These are phyloP conservation scores for Ogataea pilisensis DNA, from an alignment of 805 yeast species.

Conservation along the genomic window DNA sequence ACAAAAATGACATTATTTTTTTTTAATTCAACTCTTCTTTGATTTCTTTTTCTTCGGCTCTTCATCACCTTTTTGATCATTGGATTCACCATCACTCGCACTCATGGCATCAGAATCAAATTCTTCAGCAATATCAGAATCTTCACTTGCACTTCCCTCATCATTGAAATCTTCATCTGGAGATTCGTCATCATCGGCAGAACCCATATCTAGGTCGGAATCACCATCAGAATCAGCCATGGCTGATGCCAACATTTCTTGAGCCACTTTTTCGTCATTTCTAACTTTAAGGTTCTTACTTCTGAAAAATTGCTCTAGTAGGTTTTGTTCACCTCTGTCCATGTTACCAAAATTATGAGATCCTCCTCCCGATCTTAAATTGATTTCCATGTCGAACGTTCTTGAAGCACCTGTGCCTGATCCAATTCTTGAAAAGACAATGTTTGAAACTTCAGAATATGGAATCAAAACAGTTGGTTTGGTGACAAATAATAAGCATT, in stretches of 20 bases:
- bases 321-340: slow-evolving; percentile 81
- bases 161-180: slow-evolving; percentile 86
- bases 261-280: slow-evolving; percentile 87
- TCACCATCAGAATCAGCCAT: slow-evolving; percentile 58
- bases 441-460: slow-evolving; percentile 68
- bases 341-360: slow-evolving; percentile 85
- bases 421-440: slow-evolving; percentile 87
- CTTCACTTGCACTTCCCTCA: slow-evolving; percentile 30
- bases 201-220: slow-evolving; percentile 55
- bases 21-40: slow-evolving; percentile 13
- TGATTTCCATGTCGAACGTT: slow-evolving; percentile 88
- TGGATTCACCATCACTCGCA: slow-evolving; percentile 27
- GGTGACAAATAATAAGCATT: slow-evolving; percentile 84
- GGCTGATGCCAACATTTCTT: slow-evolving; percentile 73
- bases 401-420: slow-evolving; percentile 71
- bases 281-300: slow-evolving; percentile 75
- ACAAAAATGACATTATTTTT: background rate
- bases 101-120: slow-evolving; percentile 60
- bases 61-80: slow-evolving; percentile 17
- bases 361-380: slow-evolving; percentile 58
- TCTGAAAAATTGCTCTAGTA: slow-evolving; percentile 69
- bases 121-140: slow-evolving; percentile 73
- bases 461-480: slow-evolving; percentile 94
- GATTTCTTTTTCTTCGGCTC: slow-evolving; percentile 28
- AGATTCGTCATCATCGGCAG: slow-evolving; percentile 78